Base-by-base conservation (phyloP, 2,329 filamentous ascomycete species). In the Drechslerella dactyloides region DNA sequence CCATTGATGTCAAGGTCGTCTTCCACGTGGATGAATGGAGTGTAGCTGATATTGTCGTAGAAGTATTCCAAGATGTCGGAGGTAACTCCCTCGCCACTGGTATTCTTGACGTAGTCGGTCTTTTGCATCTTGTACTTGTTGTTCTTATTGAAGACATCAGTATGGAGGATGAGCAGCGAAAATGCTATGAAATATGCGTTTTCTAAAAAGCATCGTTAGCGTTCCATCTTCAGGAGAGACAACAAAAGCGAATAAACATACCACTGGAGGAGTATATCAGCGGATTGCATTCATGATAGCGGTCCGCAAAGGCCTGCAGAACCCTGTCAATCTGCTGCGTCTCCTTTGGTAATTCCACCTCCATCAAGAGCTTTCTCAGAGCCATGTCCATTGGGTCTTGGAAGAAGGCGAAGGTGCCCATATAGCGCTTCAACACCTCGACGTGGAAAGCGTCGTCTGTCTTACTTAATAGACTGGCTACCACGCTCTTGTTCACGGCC, bases 51-150 rank as follows among this genome's bases (percentile, higher is more conserved):
- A 78, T 99, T 99, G 82, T 99, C 94, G 81, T 97, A 99, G 78
- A 99, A 96, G 78, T 93, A 97, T 77, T 76, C 92, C 92, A 97
- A 83, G 46, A 97, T 90, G 75, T 97, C 93, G 75, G 96, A 90
- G 58, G 90, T 90, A n/a, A 97, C 90, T 13, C 91, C 91, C 78
- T 97, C 93, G 1, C 90, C 92, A 21, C 87, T 88, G 0, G 93
- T 96, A 78, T 97, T 97, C 80, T 96, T 97, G 76, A 97, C 84
- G 80, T 99, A 99, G 77, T 97, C 94, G 0, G 85, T 82, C 78
- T 96, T 96, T 78, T 96, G 92, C 94, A 99, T 99, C 81, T 99
- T 99, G 79, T 94, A 86, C 81, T 97, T 97, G 82, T 97, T 97
- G 82, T 97, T 99, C 81, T 96, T 96, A 83, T 99, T 99, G 86